A percentile compares a stretch with the other conserved stretches of the same genome.
phyloP scores from a whole-genome alignment of 495 filamentous ascomycete species.

The Usnea hakonensis region DNA sequence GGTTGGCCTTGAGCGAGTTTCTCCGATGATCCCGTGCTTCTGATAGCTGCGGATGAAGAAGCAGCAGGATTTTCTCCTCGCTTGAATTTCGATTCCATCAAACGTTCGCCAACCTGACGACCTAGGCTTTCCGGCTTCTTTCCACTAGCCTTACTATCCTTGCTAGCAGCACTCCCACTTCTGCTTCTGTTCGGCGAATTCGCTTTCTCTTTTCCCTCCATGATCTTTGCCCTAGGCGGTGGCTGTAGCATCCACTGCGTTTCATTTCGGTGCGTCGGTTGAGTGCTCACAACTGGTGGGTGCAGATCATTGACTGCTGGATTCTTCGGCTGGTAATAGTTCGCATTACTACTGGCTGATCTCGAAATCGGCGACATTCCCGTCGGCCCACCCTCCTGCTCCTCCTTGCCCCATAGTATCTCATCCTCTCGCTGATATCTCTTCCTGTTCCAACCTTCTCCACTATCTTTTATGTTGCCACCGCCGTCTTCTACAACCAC shows the following conservation, averaged over 20 bases:
- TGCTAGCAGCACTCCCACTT: constrained; percentile 40
- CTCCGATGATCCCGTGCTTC: constrained; percentile 5
- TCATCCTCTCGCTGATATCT: constrained; percentile 82
- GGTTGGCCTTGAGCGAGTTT: constrained; percentile 12
- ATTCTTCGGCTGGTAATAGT: constrained; percentile 60
- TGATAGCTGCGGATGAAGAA: constrained; percentile 8
- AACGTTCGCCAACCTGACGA: constrained; percentile 32
- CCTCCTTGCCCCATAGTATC: constrained; percentile 59
- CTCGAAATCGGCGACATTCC: constrained; percentile 43
- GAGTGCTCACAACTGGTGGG: constrained; percentile 74
- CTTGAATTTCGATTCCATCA: constrained; percentile 29
- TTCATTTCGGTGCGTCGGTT: constrained; percentile 55
- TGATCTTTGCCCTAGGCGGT: constrained; percentile 72
- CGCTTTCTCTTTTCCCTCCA: constrained; percentile 68
- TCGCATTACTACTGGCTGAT: constrained; percentile 42
- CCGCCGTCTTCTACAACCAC: constrained; percentile 28
- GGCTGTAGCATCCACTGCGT: constrained; percentile 89
- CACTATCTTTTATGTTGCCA: constrained; percentile 23
- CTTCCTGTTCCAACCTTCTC: constrained; percentile 62
- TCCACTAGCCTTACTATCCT: constrained; percentile 20
- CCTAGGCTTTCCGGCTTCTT: constrained; percentile 26
- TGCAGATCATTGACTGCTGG: constrained; percentile 82
- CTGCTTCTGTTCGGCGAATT: constrained; percentile 37
- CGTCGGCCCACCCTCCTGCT: constrained; percentile 29
- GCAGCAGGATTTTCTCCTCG: constrained; percentile 19